Evolutionary conservation across 305 asterid genomes (phyloP), one percentile per base, ranked within the genome.

Genomic region (Fraxinus albicans): DNA sequence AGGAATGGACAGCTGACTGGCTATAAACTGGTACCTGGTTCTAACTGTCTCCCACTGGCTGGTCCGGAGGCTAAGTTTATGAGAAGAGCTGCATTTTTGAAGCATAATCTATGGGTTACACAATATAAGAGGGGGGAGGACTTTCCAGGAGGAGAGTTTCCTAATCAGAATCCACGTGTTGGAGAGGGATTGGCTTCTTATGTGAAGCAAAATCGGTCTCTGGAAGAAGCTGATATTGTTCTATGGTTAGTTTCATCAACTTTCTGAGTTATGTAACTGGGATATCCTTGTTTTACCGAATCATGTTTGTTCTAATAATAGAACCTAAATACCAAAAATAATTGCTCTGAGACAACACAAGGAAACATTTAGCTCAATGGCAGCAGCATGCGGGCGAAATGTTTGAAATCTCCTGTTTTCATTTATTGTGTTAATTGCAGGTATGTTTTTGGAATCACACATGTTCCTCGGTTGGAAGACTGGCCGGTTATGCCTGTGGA

Each of bases 401-500:
- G 70, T 79, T 53, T 76, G 79, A 25, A 77, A 27, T 63, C 47
- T 44, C 74, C 31, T 38, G 8, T 70, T 79, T 75, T 47, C 33
- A 31, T 15, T 73, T 10, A 25, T 27, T 67, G 19, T 84, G 19
- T 85, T 84, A 63, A 44, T 74, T 82, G 80, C 78, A 93, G 99
- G 99, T 96, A 96, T 81, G 93, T 94, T 12, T 96, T 96, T 72
- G 99, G 99, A 84, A 91, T 96, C 84, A 96, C 99, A 2, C 99
- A 94, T 79, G 99, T 93, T 79, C 98, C 99, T 79, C 92, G 98
- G 21, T 74, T 93, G 90, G 99, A 95, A 88, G 99, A 94, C 89
- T 95, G 98, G 98, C 99, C 99, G 67, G 98, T 95, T 77, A 96
- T 96, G 99, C 99, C 99, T 0, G 99, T 94, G 27, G 99, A 96